phyloP scores from a whole-genome alignment of 192 early-diverging fungal species.

The Linderina pennispora region DNA sequence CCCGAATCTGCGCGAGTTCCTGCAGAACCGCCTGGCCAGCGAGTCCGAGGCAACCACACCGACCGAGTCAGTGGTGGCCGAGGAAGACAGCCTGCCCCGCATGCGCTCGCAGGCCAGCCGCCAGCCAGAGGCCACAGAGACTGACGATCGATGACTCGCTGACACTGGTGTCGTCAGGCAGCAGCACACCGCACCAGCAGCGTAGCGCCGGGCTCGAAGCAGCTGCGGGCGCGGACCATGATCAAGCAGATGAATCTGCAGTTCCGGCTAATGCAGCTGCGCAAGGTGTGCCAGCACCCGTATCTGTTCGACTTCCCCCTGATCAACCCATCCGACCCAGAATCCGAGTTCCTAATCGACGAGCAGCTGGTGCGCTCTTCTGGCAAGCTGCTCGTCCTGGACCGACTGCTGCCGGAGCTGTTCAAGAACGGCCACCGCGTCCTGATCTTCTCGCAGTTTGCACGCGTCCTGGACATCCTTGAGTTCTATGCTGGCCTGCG shows the following conservation, averaged over 20 bases:
- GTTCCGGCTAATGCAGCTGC: slow-evolving; percentile 80
- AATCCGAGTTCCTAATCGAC: slow-evolving; percentile 52
- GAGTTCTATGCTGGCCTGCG: slow-evolving; percentile 85
- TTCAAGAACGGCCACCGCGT: slow-evolving; percentile 85
- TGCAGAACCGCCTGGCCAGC: slow-evolving; percentile 18
- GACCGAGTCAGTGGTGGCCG: too few species aligned
- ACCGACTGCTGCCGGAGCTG: slow-evolving; percentile 72
- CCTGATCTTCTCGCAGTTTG: slow-evolving; percentile 92
- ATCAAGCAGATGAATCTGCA: slow-evolving; percentile 73
- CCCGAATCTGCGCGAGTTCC: slow-evolving; percentile 55
- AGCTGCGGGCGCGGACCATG: slow-evolving; percentile 16
- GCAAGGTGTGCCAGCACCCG: slow-evolving; percentile 96
- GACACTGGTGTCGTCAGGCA: slow-evolving; percentile 15
- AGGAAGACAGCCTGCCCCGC: too few species aligned
- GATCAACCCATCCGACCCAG: slow-evolving; percentile 46
- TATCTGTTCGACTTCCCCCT: slow-evolving; percentile 82
- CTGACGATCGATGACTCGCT: background rate
- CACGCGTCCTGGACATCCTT: slow-evolving; percentile 82
- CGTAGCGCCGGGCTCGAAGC: too few species aligned
- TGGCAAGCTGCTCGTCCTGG: slow-evolving; percentile 85
- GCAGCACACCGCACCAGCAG: slow-evolving; percentile 17
- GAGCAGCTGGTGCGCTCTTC: slow-evolving; percentile 61
- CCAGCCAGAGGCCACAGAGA: too few species aligned
- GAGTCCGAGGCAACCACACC: too few species aligned
- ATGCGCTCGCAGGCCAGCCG: too few species aligned